These are phyloP conservation scores for Calonectria pteridis DNA, from an alignment of 2,329 filamentous ascomycete genomes.

Conservation along the genomic window DNA sequence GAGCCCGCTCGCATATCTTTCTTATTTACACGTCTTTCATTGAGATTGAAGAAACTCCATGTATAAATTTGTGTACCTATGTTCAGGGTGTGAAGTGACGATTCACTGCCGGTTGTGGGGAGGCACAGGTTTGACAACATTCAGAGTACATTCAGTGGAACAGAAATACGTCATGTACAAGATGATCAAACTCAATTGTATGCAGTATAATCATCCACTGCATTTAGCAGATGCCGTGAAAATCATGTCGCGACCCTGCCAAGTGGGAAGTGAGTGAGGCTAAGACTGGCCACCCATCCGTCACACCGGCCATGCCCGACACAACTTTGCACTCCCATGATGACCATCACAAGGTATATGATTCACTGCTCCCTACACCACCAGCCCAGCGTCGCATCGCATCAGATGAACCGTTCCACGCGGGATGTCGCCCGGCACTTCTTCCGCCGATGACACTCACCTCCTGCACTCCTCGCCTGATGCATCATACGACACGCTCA, in stretches of 20 bases:
- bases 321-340: not conserved
- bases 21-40: not conserved
- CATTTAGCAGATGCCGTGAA: too few species aligned
- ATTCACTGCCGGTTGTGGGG: not conserved
- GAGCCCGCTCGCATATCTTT: not conserved
- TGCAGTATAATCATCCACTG: not conserved
- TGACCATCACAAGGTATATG: not conserved
- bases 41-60: not conserved
- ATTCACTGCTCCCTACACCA: not conserved
- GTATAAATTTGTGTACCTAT: not conserved
- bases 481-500: constrained; percentile 26
- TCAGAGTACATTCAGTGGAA: not conserved
- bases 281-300: not conserved
- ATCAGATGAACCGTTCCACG: constrained; percentile 22
- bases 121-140: not conserved
- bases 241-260: not conserved
- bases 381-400: not conserved
- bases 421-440: constrained; percentile 20
- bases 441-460: constrained; percentile 5
- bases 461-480: constrained; percentile 6
- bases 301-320: not conserved
- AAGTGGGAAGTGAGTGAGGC: not conserved
- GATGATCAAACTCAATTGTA: not conserved
- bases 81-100: not conserved
- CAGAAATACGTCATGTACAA: not conserved